Evolutionary conservation across 2,329 filamentous ascomycete species (phyloP).

Genomic region (Stagonosporopsis rhizophila): DNA sequence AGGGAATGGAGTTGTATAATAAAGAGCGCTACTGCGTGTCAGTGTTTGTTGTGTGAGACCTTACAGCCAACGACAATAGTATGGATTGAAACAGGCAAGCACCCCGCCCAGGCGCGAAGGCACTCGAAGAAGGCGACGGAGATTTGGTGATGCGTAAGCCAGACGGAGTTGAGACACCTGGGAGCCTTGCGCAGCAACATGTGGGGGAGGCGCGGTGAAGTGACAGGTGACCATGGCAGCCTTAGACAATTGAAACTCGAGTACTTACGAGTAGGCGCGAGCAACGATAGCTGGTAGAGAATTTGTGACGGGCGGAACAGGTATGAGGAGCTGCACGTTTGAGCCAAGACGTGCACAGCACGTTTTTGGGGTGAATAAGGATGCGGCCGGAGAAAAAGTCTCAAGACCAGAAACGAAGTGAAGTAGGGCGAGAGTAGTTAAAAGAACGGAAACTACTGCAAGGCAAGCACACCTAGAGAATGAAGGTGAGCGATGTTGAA

Average conservation of each 20-base stretch:
- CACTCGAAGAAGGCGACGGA: conserved; percentile 12
- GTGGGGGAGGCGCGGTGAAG: conserved; percentile 19
- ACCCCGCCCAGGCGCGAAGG: conserved; percentile 24
- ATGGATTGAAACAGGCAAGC: conserved; percentile 21
- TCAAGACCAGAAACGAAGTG: conserved; percentile 16
- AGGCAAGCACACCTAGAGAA: conserved; percentile 43
- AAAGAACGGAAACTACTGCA: conserved; percentile 22
- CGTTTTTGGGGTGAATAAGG: conserved; percentile 32
- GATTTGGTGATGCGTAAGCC: conserved; percentile 20
- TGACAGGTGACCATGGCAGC: conserved; percentile 21
- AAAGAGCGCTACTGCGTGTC: conserved; percentile 14
- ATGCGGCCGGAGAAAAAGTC: conserved; percentile 21
- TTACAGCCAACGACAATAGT: conserved; percentile 20
- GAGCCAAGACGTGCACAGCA: conserved; percentile 51
- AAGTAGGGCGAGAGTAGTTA: conserved; percentile 24
- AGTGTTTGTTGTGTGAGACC: conserved; percentile 18
- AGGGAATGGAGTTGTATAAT: conserved; percentile 15
- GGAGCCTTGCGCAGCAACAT: conserved; percentile 18
- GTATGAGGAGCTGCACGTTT: conserved; percentile 37
- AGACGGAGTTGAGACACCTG: conserved; percentile 21
- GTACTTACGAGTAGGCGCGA: conserved; percentile 48
- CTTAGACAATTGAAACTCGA: conserved; percentile 26
- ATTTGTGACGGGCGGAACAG: conserved; percentile 32
- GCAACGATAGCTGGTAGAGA: conserved; percentile 36
- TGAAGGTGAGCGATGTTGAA: conserved; percentile 29